These are phyloP conservation scores for Chlorociboria aeruginascens DNA, from an alignment of 495 filamentous ascomycete species.

Conservation along the genomic window DNA sequence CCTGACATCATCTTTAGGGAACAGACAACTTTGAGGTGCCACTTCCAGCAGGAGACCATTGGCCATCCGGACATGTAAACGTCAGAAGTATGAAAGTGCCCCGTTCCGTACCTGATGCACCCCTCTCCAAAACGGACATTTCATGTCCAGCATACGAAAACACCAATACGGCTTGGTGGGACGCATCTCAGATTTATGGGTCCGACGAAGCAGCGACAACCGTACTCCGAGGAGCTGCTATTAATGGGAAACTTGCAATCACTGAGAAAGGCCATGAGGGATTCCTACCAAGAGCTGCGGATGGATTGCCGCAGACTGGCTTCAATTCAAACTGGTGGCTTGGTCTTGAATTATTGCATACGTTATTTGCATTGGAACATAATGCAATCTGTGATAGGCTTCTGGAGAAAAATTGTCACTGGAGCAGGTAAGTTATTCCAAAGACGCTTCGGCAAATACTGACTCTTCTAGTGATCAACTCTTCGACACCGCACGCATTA, in stretches of 20 bases:
- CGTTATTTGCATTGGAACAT: constrained; percentile 32
- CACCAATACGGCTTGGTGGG: constrained; percentile 32
- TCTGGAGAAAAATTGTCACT: constrained; percentile 20
- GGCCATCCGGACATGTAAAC: constrained; percentile 11
- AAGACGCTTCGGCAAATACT: not conserved
- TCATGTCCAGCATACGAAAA: constrained; percentile 29
- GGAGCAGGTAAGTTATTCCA: constrained; percentile 11
- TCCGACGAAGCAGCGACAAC: constrained; percentile 24
- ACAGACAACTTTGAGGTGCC: constrained; percentile 20
- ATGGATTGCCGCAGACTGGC: constrained; percentile 26
- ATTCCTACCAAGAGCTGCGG: constrained; percentile 25
- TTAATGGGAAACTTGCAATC: constrained; percentile 26
- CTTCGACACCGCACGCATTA: constrained; percentile 32
- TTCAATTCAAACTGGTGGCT: constrained; percentile 35
- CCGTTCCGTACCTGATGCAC: constrained; percentile 19
- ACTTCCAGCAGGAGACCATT: constrained; percentile 20
- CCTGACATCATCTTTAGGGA: not conserved
- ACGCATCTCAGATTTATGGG: constrained; percentile 34
- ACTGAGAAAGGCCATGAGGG: constrained; percentile 12
- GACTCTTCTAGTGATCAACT: constrained; percentile 20
- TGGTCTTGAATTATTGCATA: constrained; percentile 30
- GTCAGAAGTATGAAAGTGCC: constrained; percentile 19
- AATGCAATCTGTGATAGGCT: constrained; percentile 29
- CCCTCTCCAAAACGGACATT: constrained; percentile 22
- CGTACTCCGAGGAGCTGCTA: constrained; percentile 18